Evolutionary conservation across 2,329 filamentous ascomycete genomes (phyloP).

Genomic region (Colletotrichum viniferum): DNA sequence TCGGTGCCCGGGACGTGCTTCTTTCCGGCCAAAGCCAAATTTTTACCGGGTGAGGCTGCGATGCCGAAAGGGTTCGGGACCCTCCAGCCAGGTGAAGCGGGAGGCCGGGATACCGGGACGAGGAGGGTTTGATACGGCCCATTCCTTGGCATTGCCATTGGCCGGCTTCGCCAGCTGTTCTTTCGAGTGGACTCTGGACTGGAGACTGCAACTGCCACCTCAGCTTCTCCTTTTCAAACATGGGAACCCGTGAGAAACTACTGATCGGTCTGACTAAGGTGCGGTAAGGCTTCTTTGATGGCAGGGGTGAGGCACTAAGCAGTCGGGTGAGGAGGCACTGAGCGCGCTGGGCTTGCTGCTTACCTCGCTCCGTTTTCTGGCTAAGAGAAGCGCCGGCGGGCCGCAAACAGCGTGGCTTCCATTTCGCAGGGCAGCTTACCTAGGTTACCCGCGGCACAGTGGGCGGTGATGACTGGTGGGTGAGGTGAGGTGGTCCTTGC

Average conservation of each 20-base stretch:
- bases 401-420: constrained; percentile 7
- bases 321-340: constrained; percentile 38
- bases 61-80: neutral
- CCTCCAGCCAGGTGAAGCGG: constrained; percentile 7
- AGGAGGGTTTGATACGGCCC: constrained; percentile 5
- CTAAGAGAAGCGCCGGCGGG: constrained; percentile 14
- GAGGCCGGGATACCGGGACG: constrained; percentile 16
- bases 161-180: neutral
- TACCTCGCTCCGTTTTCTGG: constrained; percentile 9
- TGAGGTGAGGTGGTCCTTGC: neutral
- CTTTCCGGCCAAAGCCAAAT: neutral
- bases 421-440: neutral
- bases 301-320: constrained; percentile 59
- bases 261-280: constrained; percentile 14
- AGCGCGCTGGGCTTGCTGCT: neutral
- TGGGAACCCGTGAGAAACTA: constrained; percentile 4
- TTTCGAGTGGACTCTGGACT: neutral
- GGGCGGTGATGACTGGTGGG: neutral
- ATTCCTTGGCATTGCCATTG: neutral
- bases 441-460: neutral
- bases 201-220: constrained; percentile 9
- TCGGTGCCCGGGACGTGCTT: neutral
- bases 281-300: neutral
- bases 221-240: constrained; percentile 14
- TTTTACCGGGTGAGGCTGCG: neutral